Conservation (phyloP, 1,284 basidiomycete species). For the Heterobasidion irregulare region DNA sequence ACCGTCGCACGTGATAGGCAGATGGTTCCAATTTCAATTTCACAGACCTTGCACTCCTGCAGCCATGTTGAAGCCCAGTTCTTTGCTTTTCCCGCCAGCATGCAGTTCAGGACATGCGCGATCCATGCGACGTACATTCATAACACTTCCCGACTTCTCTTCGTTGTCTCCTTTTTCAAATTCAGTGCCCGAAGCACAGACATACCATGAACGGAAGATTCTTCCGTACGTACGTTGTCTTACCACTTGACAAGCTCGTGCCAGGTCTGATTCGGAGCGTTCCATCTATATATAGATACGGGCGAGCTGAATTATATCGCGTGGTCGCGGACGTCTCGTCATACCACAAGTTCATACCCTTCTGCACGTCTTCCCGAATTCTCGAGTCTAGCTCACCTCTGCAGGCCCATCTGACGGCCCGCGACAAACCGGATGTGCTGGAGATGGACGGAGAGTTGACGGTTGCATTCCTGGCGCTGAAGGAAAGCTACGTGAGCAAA, state of each 20-base stretch:
- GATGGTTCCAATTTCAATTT: too few species aligned
- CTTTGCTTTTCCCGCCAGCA: not conserved
- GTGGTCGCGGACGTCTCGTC: constrained; percentile 85
- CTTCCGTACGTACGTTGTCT: constrained; percentile 58
- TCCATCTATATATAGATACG: constrained; percentile 41
- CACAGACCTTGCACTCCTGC: too few species aligned
- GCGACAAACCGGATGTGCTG: not conserved
- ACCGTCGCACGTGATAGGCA: too few species aligned
- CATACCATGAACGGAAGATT: constrained; percentile 58
- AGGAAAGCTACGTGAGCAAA: constrained; percentile 82
- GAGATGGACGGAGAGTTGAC: constrained; percentile 78
- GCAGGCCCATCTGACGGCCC: not conserved
- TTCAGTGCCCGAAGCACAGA: constrained; percentile 21
- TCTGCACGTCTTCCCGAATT: constrained; percentile 75
- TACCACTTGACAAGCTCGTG: not conserved
- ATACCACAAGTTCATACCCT: constrained; percentile 86
- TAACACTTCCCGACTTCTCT: constrained; percentile 31
- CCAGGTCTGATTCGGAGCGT: not conserved
- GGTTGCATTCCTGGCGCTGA: constrained; percentile 83
- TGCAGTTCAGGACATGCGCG: not conserved
- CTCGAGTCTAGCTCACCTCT: constrained; percentile 23
- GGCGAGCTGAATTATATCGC: constrained; percentile 72
- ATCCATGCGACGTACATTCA: constrained; percentile 15
- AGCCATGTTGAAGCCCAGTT: not conserved
- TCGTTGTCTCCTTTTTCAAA: constrained; percentile 28